Evolutionary conservation across 1,284 basidiomycete species (phyloP).

Genomic region (Heterobasidion irregulare): DNA sequence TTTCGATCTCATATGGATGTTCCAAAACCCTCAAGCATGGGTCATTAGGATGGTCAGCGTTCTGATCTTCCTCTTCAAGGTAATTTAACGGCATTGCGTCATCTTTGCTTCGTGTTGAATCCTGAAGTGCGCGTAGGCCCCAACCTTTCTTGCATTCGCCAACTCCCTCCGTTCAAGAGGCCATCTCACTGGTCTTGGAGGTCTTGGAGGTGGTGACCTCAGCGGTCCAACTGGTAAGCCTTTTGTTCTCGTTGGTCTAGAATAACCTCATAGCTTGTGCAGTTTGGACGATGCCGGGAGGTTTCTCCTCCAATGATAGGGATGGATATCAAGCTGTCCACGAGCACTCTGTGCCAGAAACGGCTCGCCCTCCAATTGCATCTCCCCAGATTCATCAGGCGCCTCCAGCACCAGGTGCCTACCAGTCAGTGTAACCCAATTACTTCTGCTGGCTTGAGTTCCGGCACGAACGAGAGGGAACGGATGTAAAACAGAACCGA

Average conservation of each 20-base stretch:
- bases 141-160: constrained; percentile 52
- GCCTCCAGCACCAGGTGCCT: constrained; percentile 33
- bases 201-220: constrained; percentile 39
- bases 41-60: constrained; percentile 50
- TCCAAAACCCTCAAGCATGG: constrained; percentile 42
- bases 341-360: constrained; percentile 36
- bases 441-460: not conserved
- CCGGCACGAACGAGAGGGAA: too few species aligned
- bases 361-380: constrained; percentile 21
- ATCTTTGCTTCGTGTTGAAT: not conserved
- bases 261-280: not conserved
- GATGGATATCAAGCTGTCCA: constrained; percentile 72
- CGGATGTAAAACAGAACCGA: too few species aligned
- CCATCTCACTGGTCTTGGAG: constrained; percentile 49
- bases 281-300: constrained; percentile 87
- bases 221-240: constrained; percentile 54
- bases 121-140: constrained; percentile 23
- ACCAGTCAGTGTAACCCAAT: constrained; percentile 40
- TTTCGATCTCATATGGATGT: constrained; percentile 68
- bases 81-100: constrained; percentile 15
- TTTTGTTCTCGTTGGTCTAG: not conserved
- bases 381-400: constrained; percentile 5
- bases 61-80: constrained; percentile 62
- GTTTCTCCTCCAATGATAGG: constrained; percentile 47
- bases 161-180: constrained; percentile 50